Percentiles rank a stretch among this genome's conserved stretches.
phyloP scores from a whole-genome alignment of 2,329 filamentous ascomycete species.

The Scedosporium dehoogii region DNA sequence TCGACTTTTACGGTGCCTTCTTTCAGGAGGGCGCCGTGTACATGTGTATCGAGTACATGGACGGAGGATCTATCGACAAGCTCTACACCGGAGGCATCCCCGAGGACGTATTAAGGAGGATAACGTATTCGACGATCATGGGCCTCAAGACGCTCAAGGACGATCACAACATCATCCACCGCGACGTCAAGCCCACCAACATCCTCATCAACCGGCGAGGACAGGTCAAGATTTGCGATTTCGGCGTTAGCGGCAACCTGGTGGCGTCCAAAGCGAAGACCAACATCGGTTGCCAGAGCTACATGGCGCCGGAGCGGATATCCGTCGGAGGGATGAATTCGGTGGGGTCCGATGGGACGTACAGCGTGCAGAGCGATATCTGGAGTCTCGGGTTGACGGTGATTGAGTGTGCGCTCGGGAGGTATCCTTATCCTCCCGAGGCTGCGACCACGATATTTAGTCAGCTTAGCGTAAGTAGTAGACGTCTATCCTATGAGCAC shows the following conservation, averaged over 20 bases:
- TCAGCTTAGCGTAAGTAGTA: constrained; percentile 74
- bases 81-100: constrained; percentile 85
- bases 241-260: constrained; percentile 91
- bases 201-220: constrained; percentile 84
- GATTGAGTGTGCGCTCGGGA: constrained; percentile 89
- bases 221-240: constrained; percentile 97
- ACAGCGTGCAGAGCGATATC: constrained; percentile 95
- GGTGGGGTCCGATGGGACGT: constrained; percentile 71
- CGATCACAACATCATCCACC: constrained; percentile 97
- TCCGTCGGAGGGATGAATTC: constrained; percentile 64
- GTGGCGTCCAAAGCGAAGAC: constrained; percentile 97
- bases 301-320: constrained; percentile 97
- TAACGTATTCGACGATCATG: constrained; percentile 81
- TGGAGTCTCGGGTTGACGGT: constrained; percentile 93
- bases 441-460: constrained; percentile 98
- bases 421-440: constrained; percentile 93
- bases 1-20: constrained; percentile 97
- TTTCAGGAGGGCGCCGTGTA: constrained; percentile 99
- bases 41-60: constrained; percentile 99
- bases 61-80: constrained; percentile 95
- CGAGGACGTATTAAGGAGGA: constrained; percentile 79
- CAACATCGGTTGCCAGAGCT: constrained; percentile 97
- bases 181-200: constrained; percentile 98
- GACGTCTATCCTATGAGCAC: background rate
- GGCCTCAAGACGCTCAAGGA: constrained; percentile 91